A percentile compares a stretch with the other conserved stretches of the same genome.
Conservation (phyloP, 2,329 filamentous ascomycete species). For the Mycosphaerella sp. region DNA sequence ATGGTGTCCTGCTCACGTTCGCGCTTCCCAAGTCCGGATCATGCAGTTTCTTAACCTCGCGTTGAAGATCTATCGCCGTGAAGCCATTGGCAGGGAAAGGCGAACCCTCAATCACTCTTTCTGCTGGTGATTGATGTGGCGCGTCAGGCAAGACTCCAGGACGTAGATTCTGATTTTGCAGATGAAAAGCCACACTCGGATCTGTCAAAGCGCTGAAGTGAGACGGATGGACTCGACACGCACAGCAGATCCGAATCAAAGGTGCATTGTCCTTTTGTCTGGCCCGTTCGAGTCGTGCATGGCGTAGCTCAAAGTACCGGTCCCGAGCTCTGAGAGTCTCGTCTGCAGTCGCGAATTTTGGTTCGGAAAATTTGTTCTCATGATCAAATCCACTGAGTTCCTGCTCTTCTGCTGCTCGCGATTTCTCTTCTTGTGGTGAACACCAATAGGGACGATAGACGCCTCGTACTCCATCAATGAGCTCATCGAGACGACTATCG, state of each 20-base stretch:
- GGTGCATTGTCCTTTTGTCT: constrained; percentile 13
- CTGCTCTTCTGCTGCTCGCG: constrained; percentile 14
- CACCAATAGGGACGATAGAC: constrained; percentile 23
- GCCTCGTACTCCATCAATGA: constrained; percentile 28
- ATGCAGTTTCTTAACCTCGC: constrained; percentile 19
- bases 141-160: constrained; percentile 1
- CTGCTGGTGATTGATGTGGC: constrained; percentile 4
- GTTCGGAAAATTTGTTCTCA: neutral
- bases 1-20: constrained; percentile 28
- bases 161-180: neutral
- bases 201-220: constrained; percentile 28
- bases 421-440: constrained; percentile 10
- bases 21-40: constrained; percentile 27
- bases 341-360: neutral
- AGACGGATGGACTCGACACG: constrained; percentile 27
- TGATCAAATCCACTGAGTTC: constrained; percentile 5
- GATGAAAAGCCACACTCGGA: constrained; percentile 2
- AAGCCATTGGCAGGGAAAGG: constrained; percentile 25
- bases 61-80: constrained; percentile 26
- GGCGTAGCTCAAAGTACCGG: constrained; percentile 3
- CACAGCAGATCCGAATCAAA: constrained; percentile 27
- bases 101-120: constrained; percentile 23
- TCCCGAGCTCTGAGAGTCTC: neutral
- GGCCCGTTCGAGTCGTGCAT: constrained; percentile 1
- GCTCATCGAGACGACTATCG: constrained; percentile 27